Percentiles rank a stretch among this genome's conserved stretches.
phyloP scores from a whole-genome alignment of 352 stramenopile species.

The Peronosclerospora sorghi region DNA sequence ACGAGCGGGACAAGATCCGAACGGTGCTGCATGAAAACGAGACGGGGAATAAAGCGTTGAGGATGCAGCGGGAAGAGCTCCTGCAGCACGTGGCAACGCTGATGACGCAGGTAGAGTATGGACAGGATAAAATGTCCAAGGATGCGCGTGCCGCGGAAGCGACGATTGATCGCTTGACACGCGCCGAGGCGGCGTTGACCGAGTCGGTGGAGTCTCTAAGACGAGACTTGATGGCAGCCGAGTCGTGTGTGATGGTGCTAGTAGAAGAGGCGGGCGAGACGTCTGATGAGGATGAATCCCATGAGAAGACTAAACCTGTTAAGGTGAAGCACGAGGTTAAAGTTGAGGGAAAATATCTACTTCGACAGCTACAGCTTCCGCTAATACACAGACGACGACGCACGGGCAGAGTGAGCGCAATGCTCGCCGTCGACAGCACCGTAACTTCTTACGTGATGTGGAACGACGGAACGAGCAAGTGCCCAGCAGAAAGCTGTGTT shows the following conservation, averaged over 20 bases:
- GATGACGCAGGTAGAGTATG: conserved; percentile 7
- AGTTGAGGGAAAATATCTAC: no score
- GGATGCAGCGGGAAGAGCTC: conserved; percentile 8
- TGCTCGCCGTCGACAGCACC: no score
- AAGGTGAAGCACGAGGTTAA: no score
- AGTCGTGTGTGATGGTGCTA: conserved; percentile 21
- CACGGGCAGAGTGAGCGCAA: no score
- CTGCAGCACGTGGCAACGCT: conserved; percentile 17
- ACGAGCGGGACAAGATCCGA: conserved; percentile 17
- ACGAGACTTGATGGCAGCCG: conserved; percentile 18
- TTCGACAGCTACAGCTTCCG: no score
- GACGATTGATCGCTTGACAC: conserved; percentile 10
- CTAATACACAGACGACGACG: no score
- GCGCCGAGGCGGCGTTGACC: conserved; percentile 5
- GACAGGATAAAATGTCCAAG: conserved; percentile 3
- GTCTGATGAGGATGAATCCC: no score
- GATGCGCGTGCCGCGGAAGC: conserved; percentile 8
- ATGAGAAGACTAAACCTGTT: no score
- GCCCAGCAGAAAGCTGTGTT: no score
- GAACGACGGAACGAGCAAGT: no score
- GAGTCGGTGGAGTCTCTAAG: conserved; percentile 11
- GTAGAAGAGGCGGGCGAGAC: conserved; percentile 23
- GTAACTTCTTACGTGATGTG: no score
- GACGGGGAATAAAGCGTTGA: conserved; percentile 5
- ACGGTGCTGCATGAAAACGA: conserved; percentile 10